Base-by-base conservation (phyloP, 257 asterid species). In the Eucommia ulmoides region DNA sequence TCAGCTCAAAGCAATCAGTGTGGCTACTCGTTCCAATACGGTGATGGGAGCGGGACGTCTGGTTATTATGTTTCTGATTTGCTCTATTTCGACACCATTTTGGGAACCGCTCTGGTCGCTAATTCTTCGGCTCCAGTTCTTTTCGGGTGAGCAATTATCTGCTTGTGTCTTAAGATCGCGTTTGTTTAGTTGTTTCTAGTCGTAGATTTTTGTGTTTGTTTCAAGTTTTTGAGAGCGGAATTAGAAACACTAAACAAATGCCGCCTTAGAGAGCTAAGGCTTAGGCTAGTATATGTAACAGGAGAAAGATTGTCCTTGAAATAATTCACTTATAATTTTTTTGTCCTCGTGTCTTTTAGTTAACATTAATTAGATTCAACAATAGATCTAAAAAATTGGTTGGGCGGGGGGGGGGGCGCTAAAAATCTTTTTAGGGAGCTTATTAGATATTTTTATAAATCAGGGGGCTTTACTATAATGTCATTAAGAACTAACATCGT, bases 1-100 rank as follows among this genome's bases (percentile, higher is more conserved):
- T 73, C 76, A 33, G 60, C 68, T 22, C 78, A 64, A 64, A 71
- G 64, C 65, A 76, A 78, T 64, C 83, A 63, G 60, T 84, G 97
- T 63, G 80, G 91, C 19, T 88, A 79, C 63, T 65, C 83, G 1
- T 88, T 88, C 60, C 85, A 75, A 45, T 88, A 88, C 58, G 97
- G 91, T 20, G 97, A 88, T 78, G 93, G 92, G 65, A 88, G 96
- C 45, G 94, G 93, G 60, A 82, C 95, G 16, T 54, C 88, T 60
- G 97, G 97, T 22, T 64, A 55, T 64, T 88, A 88, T 64, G 77
- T 84, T 52, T 68, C 83, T 20, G 97, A 88, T 69, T 42, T 75
- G 66, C 75, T 88, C 41, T 63, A 80, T 50, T 84, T 84, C 45
- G 93, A 84, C 63, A 48, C 95, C 23, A 68, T 84, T 56, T 60